Conservation (phyloP, 2,329 filamentous ascomycete genomes). For the Macroventuria anomochaeta region DNA sequence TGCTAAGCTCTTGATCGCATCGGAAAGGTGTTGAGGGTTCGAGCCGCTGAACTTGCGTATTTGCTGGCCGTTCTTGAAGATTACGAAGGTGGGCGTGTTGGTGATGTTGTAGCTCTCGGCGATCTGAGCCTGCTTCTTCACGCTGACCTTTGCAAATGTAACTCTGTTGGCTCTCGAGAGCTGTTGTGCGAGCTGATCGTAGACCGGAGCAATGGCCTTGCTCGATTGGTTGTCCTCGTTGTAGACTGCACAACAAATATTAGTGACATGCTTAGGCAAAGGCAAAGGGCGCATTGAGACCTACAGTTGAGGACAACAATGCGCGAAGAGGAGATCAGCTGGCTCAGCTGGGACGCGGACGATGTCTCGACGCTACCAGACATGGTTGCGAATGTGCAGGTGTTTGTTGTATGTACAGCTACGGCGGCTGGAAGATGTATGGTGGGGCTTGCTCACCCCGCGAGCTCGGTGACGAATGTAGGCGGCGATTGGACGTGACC, state of each 20-base stretch:
- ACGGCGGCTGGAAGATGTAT: conserved; percentile 17
- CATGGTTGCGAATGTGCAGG: conserved; percentile 45
- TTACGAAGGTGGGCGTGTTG: conserved; percentile 88
- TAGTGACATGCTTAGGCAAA: conserved; percentile 28
- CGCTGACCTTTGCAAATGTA: conserved; percentile 87
- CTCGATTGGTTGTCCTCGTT: conserved; percentile 87
- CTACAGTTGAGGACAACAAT: conserved; percentile 90
- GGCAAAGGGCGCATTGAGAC: conserved; percentile 47
- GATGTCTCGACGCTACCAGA: conserved; percentile 53
- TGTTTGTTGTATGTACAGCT: conserved; percentile 9
- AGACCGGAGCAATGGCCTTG: conserved; percentile 82
- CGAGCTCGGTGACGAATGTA: conserved; percentile 7
- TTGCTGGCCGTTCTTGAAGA: conserved; percentile 72
- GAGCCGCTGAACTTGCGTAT: conserved; percentile 76
- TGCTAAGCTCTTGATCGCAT: conserved; percentile 73
- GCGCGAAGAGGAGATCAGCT: conserved; percentile 73
- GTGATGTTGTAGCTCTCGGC: conserved; percentile 75
- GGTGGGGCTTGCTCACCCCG: conserved; percentile 21
- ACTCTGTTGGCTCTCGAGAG: conserved; percentile 75
- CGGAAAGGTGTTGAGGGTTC: conserved; percentile 72
- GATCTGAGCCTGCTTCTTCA: conserved; percentile 76
- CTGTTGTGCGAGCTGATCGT: conserved; percentile 74
- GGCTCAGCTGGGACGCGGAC: conserved; percentile 50
- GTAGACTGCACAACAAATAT: conserved; percentile 67
- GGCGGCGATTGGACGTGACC: conserved; percentile 3